These are phyloP conservation scores for Peterozyma xylosa DNA, from an alignment of 805 yeast genomes.

Conservation along the genomic window DNA sequence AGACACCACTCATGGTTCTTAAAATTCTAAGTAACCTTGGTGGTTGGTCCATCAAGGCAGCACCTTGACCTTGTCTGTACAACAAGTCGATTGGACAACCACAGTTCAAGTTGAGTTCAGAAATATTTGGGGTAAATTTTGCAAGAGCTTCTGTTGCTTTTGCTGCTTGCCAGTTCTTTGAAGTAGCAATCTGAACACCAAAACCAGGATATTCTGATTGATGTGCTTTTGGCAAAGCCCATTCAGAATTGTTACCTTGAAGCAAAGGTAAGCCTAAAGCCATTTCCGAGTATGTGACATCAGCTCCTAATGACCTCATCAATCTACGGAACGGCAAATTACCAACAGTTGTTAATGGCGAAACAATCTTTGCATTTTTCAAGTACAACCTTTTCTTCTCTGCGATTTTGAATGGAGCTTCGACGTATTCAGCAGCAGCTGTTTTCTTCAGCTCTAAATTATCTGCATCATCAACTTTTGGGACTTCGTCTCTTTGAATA, in stretches of 20 bases:
- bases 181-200: constrained; percentile 89
- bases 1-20: constrained; percentile 80
- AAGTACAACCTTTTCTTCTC: constrained; percentile 77
- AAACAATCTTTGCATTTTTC: constrained; percentile 71
- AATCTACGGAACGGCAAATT: constrained; percentile 91
- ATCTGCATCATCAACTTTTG: constrained; percentile 14
- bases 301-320: constrained; percentile 88
- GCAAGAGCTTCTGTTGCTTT: constrained; percentile 82
- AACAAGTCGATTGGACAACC: constrained; percentile 97
- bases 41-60: constrained; percentile 87
- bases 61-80: constrained; percentile 93
- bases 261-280: constrained; percentile 79
- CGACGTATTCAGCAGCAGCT: constrained; percentile 49
- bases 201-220: constrained; percentile 74
- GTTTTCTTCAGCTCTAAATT: constrained; percentile 23
- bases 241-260: constrained; percentile 88
- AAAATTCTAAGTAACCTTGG: constrained; percentile 71
- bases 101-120: constrained; percentile 85
- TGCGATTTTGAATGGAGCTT: constrained; percentile 66
- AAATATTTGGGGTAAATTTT: constrained; percentile 49
- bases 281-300: constrained; percentile 93
- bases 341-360: constrained; percentile 97
- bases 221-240: constrained; percentile 96
- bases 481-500: constrained; percentile 28
- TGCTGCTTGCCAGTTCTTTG: constrained; percentile 89